phyloP scores from a whole-genome alignment of 2,329 filamentous ascomycete genomes.

The Paramyrothecium roridum region DNA sequence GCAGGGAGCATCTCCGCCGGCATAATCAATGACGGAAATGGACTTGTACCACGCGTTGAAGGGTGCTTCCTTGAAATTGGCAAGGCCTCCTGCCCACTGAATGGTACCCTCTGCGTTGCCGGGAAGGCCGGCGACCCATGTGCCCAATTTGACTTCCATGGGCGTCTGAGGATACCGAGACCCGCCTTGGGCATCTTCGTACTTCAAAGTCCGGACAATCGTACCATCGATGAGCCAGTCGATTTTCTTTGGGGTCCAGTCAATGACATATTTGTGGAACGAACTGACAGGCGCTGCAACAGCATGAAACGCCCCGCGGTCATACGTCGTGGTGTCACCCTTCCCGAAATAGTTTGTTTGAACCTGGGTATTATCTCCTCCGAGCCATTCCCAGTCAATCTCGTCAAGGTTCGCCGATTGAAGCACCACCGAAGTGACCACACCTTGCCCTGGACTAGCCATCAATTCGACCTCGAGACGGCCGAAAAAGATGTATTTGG shows the following conservation, averaged over 20 bases:
- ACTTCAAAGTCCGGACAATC: constrained; percentile 58
- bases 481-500: constrained; percentile 86
- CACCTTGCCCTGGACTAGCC: constrained; percentile 68
- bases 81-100: constrained; percentile 59
- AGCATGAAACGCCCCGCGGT: constrained; percentile 57
- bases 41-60: constrained; percentile 43
- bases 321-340: constrained; percentile 63
- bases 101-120: constrained; percentile 68
- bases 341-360: constrained; percentile 83
- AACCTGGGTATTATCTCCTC: constrained; percentile 63
- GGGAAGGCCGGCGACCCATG: constrained; percentile 58
- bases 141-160: constrained; percentile 66
- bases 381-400: constrained; percentile 83
- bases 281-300: constrained; percentile 44
- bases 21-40: constrained; percentile 40
- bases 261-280: constrained; percentile 63
- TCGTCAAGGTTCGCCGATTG: constrained; percentile 77
- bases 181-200: constrained; percentile 55
- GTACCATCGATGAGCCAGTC: constrained; percentile 63
- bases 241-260: constrained; percentile 63
- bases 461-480: constrained; percentile 68
- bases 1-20: constrained; percentile 28
- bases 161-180: constrained; percentile 68
- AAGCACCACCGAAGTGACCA: constrained; percentile 73
- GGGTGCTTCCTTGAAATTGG: constrained; percentile 40